phyloP scores from a whole-genome alignment of 1,284 basidiomycete species.

The Puccinia polysora region DNA sequence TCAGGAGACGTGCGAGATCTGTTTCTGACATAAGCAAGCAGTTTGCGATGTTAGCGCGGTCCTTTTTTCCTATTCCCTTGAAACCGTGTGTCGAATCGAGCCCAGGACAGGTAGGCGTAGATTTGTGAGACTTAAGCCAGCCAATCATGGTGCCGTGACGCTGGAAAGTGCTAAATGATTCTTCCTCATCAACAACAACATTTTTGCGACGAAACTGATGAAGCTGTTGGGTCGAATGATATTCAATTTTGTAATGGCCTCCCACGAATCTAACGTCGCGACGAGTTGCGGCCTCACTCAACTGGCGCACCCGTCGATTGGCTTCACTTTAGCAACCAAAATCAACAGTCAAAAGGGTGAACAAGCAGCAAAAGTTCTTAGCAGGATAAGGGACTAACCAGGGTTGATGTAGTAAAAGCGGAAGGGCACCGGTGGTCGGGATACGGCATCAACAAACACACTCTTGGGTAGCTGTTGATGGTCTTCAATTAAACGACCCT shows the following conservation, averaged over 20 bases:
- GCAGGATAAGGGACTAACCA: slow-evolving; percentile 2
- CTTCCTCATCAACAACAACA: slow-evolving; percentile 13
- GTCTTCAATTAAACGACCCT: not conserved
- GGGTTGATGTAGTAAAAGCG: slow-evolving; percentile 3
- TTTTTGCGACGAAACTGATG: slow-evolving; percentile 28
- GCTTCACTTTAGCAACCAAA: slow-evolving; percentile 4
- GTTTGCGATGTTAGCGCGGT: slow-evolving; percentile 1
- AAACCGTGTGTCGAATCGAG: not conserved
- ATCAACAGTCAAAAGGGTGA: not conserved
- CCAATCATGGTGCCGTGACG: slow-evolving; percentile 27
- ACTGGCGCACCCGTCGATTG: not conserved
- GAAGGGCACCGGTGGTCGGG: not conserved
- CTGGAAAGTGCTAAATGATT: not conserved
- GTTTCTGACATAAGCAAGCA: slow-evolving; percentile 13
- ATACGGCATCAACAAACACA: not conserved
- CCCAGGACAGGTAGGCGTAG: slow-evolving; percentile 34
- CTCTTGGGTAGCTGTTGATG: not conserved
- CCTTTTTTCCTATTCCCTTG: not conserved
- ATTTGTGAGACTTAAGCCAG: slow-evolving; percentile 25
- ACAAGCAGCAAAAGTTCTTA: too few relatives aligned
- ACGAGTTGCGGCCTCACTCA: slow-evolving; percentile 20
- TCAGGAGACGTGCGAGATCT: too few relatives aligned
- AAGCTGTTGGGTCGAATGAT: slow-evolving; percentile 16
- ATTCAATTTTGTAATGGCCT: slow-evolving; percentile 30
- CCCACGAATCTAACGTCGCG: not conserved